phyloP scores from a whole-genome alignment of 2,329 filamentous ascomycete genomes.

The Sporothrix luriei region DNA sequence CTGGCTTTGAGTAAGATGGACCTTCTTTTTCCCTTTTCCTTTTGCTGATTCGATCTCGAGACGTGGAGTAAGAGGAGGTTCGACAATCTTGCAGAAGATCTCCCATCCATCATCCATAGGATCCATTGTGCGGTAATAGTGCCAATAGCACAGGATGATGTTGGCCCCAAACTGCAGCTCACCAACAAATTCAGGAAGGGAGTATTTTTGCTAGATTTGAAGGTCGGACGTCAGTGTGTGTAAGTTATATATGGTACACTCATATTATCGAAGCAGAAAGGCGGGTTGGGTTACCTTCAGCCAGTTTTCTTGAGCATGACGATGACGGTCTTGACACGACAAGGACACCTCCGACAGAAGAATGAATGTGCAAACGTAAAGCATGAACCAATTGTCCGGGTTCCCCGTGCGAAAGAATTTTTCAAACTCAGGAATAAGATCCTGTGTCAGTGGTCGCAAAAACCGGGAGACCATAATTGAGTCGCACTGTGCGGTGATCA shows the following conservation, averaged over 20 bases:
- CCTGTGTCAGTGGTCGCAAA: constrained; percentile 43
- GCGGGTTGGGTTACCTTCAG: constrained; percentile 22
- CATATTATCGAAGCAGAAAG: too few species aligned
- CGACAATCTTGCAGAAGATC: constrained; percentile 37
- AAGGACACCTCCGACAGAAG: constrained; percentile 49
- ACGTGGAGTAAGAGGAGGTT: constrained; percentile 18
- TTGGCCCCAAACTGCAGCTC: constrained; percentile 52
- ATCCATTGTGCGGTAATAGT: constrained; percentile 50
- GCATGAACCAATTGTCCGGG: constrained; percentile 42
- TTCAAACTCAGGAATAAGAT: constrained; percentile 45
- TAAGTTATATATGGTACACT: background rate
- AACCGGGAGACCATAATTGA: constrained; percentile 47
- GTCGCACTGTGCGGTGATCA: constrained; percentile 53
- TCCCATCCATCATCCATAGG: constrained; percentile 41
- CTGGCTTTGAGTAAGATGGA: constrained; percentile 40
- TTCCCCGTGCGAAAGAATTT: constrained; percentile 44
- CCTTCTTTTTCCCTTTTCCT: constrained; percentile 39
- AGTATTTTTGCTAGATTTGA: constrained; percentile 42
- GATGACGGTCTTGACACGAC: constrained; percentile 47
- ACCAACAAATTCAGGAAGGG: constrained; percentile 48
- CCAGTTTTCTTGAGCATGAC: constrained; percentile 48
- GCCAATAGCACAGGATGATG: constrained; percentile 54
- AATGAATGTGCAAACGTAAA: constrained; percentile 49
- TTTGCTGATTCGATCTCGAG: constrained; percentile 38
- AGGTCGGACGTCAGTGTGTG: background rate